Evolutionary conservation across 2,329 filamentous ascomycete species (phyloP).

Genomic region (Arthrobotrys sphaeroides): DNA sequence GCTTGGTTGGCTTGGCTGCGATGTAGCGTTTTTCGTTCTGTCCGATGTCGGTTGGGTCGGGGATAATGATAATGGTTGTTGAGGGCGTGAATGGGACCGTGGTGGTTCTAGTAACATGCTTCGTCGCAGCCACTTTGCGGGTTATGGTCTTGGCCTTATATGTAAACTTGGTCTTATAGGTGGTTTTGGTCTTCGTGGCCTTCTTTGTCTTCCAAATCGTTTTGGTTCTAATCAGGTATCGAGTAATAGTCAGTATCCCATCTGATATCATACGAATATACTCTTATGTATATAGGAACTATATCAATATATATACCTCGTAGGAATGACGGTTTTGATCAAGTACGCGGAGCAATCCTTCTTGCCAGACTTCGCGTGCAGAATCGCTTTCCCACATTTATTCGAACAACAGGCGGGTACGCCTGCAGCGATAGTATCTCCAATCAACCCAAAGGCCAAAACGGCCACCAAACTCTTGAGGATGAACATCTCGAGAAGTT

Average conservation of each 20-base stretch:
- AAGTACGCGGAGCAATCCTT: constrained; percentile 39
- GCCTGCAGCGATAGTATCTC: constrained; percentile 10
- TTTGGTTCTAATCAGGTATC: too few species aligned
- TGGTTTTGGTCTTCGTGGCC: too few species aligned
- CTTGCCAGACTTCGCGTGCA: constrained; percentile 17
- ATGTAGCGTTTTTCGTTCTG: neutral
- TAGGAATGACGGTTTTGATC: constrained; percentile 32
- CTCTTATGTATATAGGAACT: too few species aligned
- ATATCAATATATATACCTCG: constrained; percentile 13
- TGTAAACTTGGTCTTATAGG: too few species aligned
- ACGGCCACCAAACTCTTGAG: constrained; percentile 39
- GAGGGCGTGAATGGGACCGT: constrained; percentile 1
- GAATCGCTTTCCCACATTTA: constrained; percentile 39
- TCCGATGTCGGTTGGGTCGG: too few species aligned
- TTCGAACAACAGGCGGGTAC: constrained; percentile 21
- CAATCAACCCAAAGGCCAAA: constrained; percentile 32
- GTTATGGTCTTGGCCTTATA: too few species aligned
- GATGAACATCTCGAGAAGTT: constrained; percentile 16
- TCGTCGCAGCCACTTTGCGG: too few species aligned
- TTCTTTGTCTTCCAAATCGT: too few species aligned
- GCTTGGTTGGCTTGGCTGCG: constrained; percentile 7
- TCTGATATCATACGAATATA: too few species aligned
- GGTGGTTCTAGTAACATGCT: too few species aligned
- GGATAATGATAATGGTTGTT: neutral
- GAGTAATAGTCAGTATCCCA: too few species aligned